Evolutionary conservation across 1,284 basidiomycete genomes (phyloP), one percentile per base, ranked within the genome.

Genomic region (Gomphus bonarii): DNA sequence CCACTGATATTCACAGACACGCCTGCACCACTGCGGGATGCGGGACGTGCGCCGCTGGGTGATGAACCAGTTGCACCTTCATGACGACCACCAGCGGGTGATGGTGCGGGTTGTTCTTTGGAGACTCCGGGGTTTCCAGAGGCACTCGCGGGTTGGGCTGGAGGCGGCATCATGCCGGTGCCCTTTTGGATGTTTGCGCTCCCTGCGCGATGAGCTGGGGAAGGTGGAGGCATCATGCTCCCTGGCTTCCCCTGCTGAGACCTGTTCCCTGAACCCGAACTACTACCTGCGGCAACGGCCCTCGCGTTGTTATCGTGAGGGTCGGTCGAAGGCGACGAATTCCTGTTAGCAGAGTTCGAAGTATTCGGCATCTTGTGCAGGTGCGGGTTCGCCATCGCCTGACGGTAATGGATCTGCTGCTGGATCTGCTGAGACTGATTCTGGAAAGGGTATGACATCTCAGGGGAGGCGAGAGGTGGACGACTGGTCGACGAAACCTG

Each of bases 181-280:
- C 46, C 46, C 47, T 59, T 59, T 54, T 48, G 48, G 12, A 36
- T n/a, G 31, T 50, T 54, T 28, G 49, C 30, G 40, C 47, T 58
- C 46, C 77, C 74, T n/a, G 69, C 61, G 54, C 69, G 64, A 12
- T 62, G 62, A 3, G 67, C 71, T 40, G 79, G 77, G 1, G 80
- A 68, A 9, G 66, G 65, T 14, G 68, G 80, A 1, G 81, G 81
- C 65, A 75, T 74, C 68, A 74, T 72, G 36, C 66, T 65, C 68
- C 71, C 72, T 6, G 69, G 64, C 58, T 75, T 79, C 54, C 64
- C 67, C 61, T 64, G 72, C 28, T 43, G 63, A 60, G 68, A 31
- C n/a, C 66, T 63, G 58, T 74, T 71, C 58, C 68, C 68, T 16
- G 68, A 67, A 22, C 18, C 67, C 20, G 36, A 35, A 50, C 3